Conservation (phyloP, 768 basidiomycete species). For the Leccinum uliginosum region DNA sequence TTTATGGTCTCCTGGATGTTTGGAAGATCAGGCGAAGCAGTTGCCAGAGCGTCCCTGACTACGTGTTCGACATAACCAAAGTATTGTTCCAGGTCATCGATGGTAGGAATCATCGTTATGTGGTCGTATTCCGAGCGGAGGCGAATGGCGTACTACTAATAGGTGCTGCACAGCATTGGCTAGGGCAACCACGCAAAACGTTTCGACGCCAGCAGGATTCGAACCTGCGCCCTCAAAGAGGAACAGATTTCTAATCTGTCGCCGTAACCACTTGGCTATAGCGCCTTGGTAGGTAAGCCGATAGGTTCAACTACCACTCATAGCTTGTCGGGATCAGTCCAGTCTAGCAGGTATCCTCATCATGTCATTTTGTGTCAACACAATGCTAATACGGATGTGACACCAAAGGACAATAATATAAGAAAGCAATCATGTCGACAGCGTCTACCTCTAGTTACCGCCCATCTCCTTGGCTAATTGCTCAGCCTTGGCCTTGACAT, state of each 20-base stretch:
- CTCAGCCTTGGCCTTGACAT: constrained; percentile 96
- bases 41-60: constrained; percentile 50
- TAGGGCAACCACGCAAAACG: not conserved
- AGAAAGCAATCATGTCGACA: constrained; percentile 9
- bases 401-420: not conserved
- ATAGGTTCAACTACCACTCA: not conserved
- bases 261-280: constrained; percentile 80
- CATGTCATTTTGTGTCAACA: constrained; percentile 4
- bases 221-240: constrained; percentile 69
- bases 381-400: constrained; percentile 12
- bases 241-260: constrained; percentile 76
- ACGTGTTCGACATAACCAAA: constrained; percentile 61
- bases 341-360: constrained; percentile 9
- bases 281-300: constrained; percentile 38
- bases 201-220: constrained; percentile 60
- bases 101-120: constrained; percentile 32
- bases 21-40: constrained; percentile 57
- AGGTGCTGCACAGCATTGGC: no score
- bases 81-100: constrained; percentile 71
- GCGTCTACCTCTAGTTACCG: constrained; percentile 32
- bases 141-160: not conserved
- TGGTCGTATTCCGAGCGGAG: not conserved
- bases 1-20: constrained; percentile 62
- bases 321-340: not conserved
- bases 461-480: constrained; percentile 94